A percentile compares a stretch with the other conserved stretches of the same genome.
Conservation (phyloP, 164 flowering plant species). For the Tetracentron sinense region DNA sequence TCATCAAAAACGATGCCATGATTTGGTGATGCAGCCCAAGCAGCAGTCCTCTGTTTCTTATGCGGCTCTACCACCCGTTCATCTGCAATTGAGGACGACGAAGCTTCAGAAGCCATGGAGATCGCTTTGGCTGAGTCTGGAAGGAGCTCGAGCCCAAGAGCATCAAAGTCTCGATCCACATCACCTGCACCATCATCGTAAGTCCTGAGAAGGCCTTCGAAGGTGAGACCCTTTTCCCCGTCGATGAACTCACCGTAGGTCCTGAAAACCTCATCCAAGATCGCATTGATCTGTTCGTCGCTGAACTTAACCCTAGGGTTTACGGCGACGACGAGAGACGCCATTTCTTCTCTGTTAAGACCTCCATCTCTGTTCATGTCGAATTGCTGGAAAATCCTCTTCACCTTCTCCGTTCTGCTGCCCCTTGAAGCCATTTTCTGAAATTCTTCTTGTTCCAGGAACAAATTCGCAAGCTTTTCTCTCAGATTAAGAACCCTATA, state of each 20-base stretch:
- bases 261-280: slow-evolving; percentile 21
- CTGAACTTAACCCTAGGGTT: slow-evolving; percentile 18
- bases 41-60: slow-evolving; percentile 70
- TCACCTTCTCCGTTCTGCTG: slow-evolving; percentile 13
- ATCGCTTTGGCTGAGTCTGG: not conserved
- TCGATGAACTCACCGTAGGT: slow-evolving; percentile 17
- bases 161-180: slow-evolving; percentile 18
- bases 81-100: not conserved
- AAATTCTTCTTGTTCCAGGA: too few species aligned
- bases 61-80: slow-evolving; percentile 37
- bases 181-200: slow-evolving; percentile 22
- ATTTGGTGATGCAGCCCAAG: slow-evolving; percentile 78
- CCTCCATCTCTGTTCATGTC: slow-evolving; percentile 19
- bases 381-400: slow-evolving; percentile 15
- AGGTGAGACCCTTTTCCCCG: slow-evolving; percentile 11
- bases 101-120: not conserved
- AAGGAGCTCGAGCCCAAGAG: slow-evolving; percentile 3
- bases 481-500: too few species aligned
- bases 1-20: slow-evolving; percentile 78
- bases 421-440: slow-evolving; percentile 15
- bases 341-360: slow-evolving; percentile 19
- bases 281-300: slow-evolving; percentile 15
- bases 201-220: slow-evolving; percentile 17
- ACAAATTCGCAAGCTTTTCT: too few species aligned
- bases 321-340: slow-evolving; percentile 14